phyloP scores from a whole-genome alignment of 345 rosid species.

The Acer saccharum region DNA sequence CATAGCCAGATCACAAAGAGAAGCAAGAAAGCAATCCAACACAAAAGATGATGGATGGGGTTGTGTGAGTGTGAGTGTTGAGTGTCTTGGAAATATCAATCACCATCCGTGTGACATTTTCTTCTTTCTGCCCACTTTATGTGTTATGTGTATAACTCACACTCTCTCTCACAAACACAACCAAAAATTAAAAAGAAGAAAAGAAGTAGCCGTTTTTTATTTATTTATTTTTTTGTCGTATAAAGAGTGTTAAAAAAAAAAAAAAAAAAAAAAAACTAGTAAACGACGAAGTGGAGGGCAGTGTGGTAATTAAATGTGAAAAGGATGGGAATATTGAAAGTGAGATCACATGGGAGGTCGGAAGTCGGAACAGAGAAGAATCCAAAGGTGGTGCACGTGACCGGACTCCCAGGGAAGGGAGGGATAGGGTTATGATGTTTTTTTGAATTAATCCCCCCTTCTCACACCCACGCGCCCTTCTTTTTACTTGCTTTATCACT shows the following conservation, averaged over 20 bases:
- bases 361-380: slow-evolving; percentile 23
- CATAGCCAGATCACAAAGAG: slow-evolving; percentile 35
- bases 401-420: slow-evolving; percentile 26
- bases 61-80: too few relatives aligned
- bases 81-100: slow-evolving; percentile 17
- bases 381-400: slow-evolving; percentile 62
- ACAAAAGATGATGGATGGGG: too few relatives aligned
- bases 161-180: too few relatives aligned
- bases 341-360: slow-evolving; percentile 26
- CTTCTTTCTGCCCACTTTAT: neutral
- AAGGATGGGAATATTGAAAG: slow-evolving; percentile 10
- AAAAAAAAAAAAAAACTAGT: neutral
- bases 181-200: too few relatives aligned
- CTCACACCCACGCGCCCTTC: neutral
- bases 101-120: slow-evolving; percentile 16
- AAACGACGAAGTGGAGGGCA: slow-evolving; percentile 17
- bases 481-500: neutral
- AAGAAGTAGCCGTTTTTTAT: neutral
- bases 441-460: neutral
- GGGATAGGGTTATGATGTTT: neutral
- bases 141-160: too few relatives aligned
- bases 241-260: too few relatives aligned
- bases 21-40: neutral
- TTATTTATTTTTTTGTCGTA: too few relatives aligned
- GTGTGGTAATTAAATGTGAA: slow-evolving; percentile 16